Evolutionary conservation across 108 stramenopile species (phyloP).

Genomic region (Cyclotella sp.): DNA sequence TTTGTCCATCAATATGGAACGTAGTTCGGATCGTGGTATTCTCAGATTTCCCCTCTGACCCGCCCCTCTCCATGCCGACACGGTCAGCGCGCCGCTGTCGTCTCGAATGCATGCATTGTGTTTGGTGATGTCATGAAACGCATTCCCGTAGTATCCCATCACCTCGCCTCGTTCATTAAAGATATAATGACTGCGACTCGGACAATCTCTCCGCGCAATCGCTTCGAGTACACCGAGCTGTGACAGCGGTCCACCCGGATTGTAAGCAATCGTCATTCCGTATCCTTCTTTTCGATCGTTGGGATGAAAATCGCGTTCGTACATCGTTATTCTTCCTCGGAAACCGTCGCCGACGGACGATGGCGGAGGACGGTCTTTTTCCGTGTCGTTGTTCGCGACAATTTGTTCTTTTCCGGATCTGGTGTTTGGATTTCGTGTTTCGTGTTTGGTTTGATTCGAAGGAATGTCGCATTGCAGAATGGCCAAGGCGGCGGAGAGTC

Average conservation of each 20-base stretch:
- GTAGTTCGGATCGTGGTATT: conserved; percentile 71
- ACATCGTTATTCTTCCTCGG: conserved; percentile 53
- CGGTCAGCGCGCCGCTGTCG: background rate
- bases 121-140: conserved; percentile 48
- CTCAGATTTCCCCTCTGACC: conserved; percentile 89
- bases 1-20: conserved; percentile 59
- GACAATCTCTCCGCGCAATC: conserved; percentile 76
- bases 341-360: background rate
- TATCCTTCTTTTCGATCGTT: conserved; percentile 77
- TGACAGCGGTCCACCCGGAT: conserved; percentile 76
- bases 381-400: background rate
- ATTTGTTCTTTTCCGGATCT: background rate
- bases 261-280: conserved; percentile 85
- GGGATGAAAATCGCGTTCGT: conserved; percentile 66
- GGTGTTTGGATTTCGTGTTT: background rate
- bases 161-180: conserved; percentile 57
- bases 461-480: conserved; percentile 53
- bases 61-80: conserved; percentile 28
- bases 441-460: background rate
- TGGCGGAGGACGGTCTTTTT: background rate
- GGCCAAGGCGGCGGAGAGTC: conserved; percentile 62
- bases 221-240: conserved; percentile 73
- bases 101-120: background rate
- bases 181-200: conserved; percentile 82
- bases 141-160: conserved; percentile 87